Evolutionary conservation across 1,284 basidiomycete genomes (phyloP), one percentile per base, ranked within the genome.

Genomic region (Rhodotorula sp.): DNA sequence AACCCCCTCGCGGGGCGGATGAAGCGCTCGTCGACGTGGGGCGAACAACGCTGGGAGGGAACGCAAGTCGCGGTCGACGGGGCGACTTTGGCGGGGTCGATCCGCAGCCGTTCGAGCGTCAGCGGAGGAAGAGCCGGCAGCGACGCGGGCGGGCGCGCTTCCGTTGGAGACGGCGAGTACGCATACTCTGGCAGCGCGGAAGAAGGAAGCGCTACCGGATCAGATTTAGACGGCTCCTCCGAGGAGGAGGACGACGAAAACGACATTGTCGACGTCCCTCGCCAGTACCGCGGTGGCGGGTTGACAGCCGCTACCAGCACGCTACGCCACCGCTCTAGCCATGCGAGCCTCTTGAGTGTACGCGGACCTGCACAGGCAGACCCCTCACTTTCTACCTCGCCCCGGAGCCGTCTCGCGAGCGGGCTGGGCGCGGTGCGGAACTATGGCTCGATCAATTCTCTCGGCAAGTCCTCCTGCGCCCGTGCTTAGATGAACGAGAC

Each of bases 201-300:
- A 31, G 61, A 62, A 15, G 4, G 14, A 6, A 19, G 5, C 28
- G 8, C 52, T 18, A 16, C 56, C 10, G 38, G 38, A 43, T 12
- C 38, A 43, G 38, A 43, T 43, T 12, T 10, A 43, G 38, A 43
- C 38, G 38, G 38, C 12, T 43, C 10, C 38, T 43, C 38, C 21
- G 60, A 58, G 6, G 64, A 65, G 2, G 67, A 70, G 47, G 66
- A 68, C n/a, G 58, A 70, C 62, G 65, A 65, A 19, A 49, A 71
- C 63, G 70, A 71, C 48, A 34, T 71, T 45, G 57, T 71, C 66
- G 70, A 71, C 64, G 64, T 71, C 18, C 70, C 70, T 31, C 54
- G 55, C 19, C 43, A 12, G 8, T 23, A 55, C 16, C 7, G 52
- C 15, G 28, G 38, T 15, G 58, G 34, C 28, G 48, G 43, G 2